A percentile compares a stretch with the other conserved stretches of the same genome.
These are phyloP conservation scores for Erodium maritimum DNA, from an alignment of 345 rosid species.

Conservation along the genomic window DNA sequence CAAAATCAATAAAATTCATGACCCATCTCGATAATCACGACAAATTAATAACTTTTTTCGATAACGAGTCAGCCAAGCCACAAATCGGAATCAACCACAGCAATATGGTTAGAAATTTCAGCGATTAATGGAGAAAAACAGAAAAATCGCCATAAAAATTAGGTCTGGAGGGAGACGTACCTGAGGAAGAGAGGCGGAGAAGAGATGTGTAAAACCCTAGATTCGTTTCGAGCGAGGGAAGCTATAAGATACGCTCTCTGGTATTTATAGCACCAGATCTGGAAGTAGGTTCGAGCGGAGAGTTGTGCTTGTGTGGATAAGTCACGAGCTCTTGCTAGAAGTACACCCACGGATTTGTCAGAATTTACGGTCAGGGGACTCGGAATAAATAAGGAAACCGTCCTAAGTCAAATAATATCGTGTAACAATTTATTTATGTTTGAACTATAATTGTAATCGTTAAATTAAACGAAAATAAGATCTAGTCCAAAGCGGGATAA, in stretches of 20 bases:
- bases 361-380: not conserved
- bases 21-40: not conserved
- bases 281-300: not conserved
- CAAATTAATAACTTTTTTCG: not conserved
- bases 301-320: not conserved
- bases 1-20: not conserved
- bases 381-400: too few species aligned
- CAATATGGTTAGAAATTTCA: not conserved
- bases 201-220: conserved; percentile 17
- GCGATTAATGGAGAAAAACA: not conserved
- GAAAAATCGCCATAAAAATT: too few species aligned
- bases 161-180: conserved; percentile 14
- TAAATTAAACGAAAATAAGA: too few species aligned
- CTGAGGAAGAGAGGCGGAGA: not conserved
- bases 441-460: too few species aligned
- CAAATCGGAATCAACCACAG: not conserved
- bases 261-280: conserved; percentile 3
- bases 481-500: too few species aligned
- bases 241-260: not conserved
- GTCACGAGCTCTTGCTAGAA: not conserved
- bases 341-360: not conserved
- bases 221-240: conserved; percentile 6
- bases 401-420: too few species aligned
- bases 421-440: too few species aligned
- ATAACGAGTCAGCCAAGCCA: not conserved